phyloP scores from a whole-genome alignment of 73 alveolate genomes.

The Symbiodinium natans region DNA sequence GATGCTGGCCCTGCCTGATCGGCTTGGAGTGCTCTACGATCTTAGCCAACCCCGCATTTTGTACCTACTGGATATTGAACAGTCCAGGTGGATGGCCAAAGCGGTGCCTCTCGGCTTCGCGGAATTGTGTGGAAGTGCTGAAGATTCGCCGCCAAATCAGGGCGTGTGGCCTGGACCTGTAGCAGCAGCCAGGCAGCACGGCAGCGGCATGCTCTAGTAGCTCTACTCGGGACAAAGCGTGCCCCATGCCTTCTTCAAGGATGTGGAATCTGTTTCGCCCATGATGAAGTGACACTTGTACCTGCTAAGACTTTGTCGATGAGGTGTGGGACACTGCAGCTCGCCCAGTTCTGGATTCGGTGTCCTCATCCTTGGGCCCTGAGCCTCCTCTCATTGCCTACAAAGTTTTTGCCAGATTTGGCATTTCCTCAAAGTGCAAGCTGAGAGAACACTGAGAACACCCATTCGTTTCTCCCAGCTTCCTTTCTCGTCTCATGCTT shows the following conservation, averaged over 20 bases:
- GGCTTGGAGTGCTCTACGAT: no score
- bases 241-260: constrained; percentile 54
- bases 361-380: background rate
- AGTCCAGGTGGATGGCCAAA: no score
- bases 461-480: background rate
- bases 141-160: constrained; percentile 36
- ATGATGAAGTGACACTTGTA: constrained; percentile 56
- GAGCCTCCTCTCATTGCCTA: background rate
- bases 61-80: no score
- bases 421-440: background rate
- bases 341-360: background rate
- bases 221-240: background rate
- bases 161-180: constrained; percentile 78
- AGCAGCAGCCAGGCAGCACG: no score
- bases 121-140: constrained; percentile 45
- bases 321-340: no score
- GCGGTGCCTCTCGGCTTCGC: constrained; percentile 82
- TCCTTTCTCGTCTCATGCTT: no score
- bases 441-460: background rate
- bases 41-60: no score
- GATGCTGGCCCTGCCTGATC: no score
- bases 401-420: background rate
- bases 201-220: background rate
- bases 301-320: constrained; percentile 11
- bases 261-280: constrained; percentile 73